A percentile compares a stretch with the other conserved stretches of the same genome.
Conservation (phyloP, 139 green algal species). For the Protoeuglena noctilucae region DNA sequence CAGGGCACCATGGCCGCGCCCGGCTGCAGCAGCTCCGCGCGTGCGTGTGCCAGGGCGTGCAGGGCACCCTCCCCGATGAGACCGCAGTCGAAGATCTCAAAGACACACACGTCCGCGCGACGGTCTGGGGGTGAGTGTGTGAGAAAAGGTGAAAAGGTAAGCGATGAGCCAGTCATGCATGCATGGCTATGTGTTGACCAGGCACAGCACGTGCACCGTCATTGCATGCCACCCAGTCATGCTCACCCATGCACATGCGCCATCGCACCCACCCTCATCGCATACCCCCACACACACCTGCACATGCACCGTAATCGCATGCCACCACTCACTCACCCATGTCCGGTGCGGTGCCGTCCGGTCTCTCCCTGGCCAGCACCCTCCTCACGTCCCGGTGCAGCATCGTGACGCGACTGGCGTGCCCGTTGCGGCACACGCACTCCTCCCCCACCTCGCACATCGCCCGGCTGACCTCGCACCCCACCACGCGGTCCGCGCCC, state of each 20-base stretch:
- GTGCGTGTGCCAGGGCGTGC: slow-evolving; percentile 38
- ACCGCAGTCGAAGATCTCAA: slow-evolving; percentile 51
- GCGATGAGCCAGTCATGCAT: too few species aligned
- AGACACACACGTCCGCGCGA: neutral
- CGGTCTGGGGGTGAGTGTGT: neutral
- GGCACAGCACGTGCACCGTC: too few species aligned
- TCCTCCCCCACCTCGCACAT: slow-evolving; percentile 57
- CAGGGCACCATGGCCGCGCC: slow-evolving; percentile 33
- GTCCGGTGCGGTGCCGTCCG: slow-evolving; percentile 37
- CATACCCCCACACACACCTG: too few species aligned
- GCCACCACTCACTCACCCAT: too few species aligned
- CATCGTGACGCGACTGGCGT: slow-evolving; percentile 22
- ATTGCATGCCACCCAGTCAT: too few species aligned
- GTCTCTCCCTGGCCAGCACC: slow-evolving; percentile 16
- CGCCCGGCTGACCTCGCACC: slow-evolving; percentile 30
- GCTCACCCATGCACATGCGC: too few species aligned
- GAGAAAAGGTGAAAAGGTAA: too few species aligned
- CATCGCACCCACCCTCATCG: too few species aligned
- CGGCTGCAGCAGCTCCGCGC: slow-evolving; percentile 19
- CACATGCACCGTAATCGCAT: too few species aligned
- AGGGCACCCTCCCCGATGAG: slow-evolving; percentile 66
- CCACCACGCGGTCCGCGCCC: slow-evolving; percentile 30
- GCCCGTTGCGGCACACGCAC: slow-evolving; percentile 41
- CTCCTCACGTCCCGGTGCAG: slow-evolving; percentile 42
- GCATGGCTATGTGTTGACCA: too few species aligned